A percentile compares a stretch with the other conserved stretches of the same genome.
Evolutionary conservation across 495 filamentous ascomycete species (phyloP).

Genomic region (Articulospora tetracladia): DNA sequence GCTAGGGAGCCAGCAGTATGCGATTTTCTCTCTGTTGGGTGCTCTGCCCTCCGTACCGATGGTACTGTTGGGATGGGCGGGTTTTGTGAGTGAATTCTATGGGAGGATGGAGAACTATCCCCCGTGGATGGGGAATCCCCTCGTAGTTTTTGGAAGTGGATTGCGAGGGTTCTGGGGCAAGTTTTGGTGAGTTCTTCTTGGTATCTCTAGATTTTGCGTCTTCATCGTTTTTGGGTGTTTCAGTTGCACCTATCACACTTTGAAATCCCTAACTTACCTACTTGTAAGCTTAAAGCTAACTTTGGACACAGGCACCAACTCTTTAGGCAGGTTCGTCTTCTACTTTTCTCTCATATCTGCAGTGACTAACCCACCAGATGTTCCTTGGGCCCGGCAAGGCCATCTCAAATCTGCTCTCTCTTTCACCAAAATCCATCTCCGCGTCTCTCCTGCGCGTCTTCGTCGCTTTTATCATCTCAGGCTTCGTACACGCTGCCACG

Average conservation of each 20-base stretch:
- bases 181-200: not conserved
- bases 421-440: not conserved
- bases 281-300: too few relatives aligned
- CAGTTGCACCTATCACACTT: too few relatives aligned
- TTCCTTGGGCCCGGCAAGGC: not conserved
- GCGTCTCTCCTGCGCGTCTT: not conserved
- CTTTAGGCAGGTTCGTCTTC: not conserved
- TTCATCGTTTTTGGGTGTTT: too few relatives aligned
- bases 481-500: not conserved
- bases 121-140: not conserved
- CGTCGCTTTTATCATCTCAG: constrained; percentile 1
- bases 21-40: not conserved
- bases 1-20: not conserved
- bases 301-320: not conserved
- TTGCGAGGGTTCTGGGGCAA: constrained; percentile 4
- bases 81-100: not conserved
- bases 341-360: not conserved
- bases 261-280: too few relatives aligned
- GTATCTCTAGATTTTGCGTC: not conserved
- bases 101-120: constrained; percentile 2
- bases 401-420: not conserved
- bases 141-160: not conserved
- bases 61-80: not conserved
- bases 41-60: not conserved
- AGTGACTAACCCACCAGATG: not conserved